These are phyloP conservation scores for Lentinula sp. DNA, from an alignment of 768 basidiomycete genomes.

Conservation along the genomic window DNA sequence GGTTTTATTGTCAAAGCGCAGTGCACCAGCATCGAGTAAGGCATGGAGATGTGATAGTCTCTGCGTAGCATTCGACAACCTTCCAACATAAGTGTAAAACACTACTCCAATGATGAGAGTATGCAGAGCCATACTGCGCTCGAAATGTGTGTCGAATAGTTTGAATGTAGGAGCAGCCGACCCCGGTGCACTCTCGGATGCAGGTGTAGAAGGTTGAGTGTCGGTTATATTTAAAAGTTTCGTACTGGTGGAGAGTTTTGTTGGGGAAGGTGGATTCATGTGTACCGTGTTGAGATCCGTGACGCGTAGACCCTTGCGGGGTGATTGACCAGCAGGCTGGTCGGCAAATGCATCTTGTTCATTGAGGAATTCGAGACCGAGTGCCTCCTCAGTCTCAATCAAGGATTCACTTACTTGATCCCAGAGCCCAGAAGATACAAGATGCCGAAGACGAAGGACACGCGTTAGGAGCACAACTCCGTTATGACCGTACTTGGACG, in stretches of 20 bases:
- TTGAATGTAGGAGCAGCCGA: slow-evolving; percentile 9
- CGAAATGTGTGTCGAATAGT: slow-evolving; percentile 18
- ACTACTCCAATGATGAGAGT: slow-evolving; percentile 56
- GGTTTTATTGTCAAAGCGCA: slow-evolving; percentile 20
- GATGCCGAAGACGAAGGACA: slow-evolving; percentile 51
- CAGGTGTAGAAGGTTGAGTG: not conserved
- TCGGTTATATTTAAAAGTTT: not conserved
- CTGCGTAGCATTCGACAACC: slow-evolving; percentile 36
- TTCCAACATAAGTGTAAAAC: slow-evolving; percentile 56
- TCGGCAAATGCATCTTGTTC: slow-evolving; percentile 9
- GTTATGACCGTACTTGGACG: slow-evolving; percentile 26
- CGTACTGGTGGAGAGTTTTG: not conserved
- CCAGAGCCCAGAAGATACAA: slow-evolving; percentile 53
- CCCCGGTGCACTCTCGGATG: not conserved
- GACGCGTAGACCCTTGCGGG: slow-evolving; percentile 3
- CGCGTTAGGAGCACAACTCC: slow-evolving; percentile 43
- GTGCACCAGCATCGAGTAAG: slow-evolving; percentile 55
- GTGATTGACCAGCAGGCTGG: slow-evolving; percentile 6
- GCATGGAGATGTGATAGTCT: slow-evolving; percentile 56
- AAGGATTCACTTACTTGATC: slow-evolving; percentile 42
- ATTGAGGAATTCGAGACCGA: slow-evolving; percentile 31
- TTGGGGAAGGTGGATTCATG: slow-evolving; percentile 4
- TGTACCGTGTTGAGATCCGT: slow-evolving; percentile 1
- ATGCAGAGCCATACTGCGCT: slow-evolving; percentile 44
- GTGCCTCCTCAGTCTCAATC: slow-evolving; percentile 38